Evolutionary conservation across 1,284 basidiomycete genomes (phyloP), one percentile per base, ranked within the genome.

Genomic region (Phlebopus sp.): DNA sequence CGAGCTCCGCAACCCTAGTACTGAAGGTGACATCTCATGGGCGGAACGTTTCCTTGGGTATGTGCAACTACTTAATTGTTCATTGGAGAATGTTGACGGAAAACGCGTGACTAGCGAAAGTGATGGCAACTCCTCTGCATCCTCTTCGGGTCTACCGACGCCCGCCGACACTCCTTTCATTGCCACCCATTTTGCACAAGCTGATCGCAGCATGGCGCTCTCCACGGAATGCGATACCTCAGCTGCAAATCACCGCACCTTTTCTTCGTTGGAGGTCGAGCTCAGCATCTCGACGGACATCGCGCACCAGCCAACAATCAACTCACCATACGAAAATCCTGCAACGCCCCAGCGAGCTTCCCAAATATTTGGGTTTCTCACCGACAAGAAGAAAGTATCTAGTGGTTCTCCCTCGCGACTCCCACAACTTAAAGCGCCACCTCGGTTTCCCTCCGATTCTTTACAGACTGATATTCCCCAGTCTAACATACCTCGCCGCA

Each of bases 11-110:
- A 55, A 48, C 32, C 61, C 63, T 17, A 72, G 67, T 46, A 65
- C 61, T 3, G 84, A 86, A 59, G 81, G 84, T 9, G 86, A 89
- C 56, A 85, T 90, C 44, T 87, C 84, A 2, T 90, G 86, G 86
- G 86, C 86, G 10, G 86, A 90, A 66, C 75, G 76, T 30, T 82
- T 78, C 62, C 70, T 90, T 48, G 77, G 74, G 86, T 88, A 58
- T 51, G 79, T 58, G 2, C n/a, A 25, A 31, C 34, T 15, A 14
- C 4, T 42, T 36, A 30, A 25, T 44, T 11, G 32, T 38, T 18
- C 18, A 14, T 15, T 36, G 19, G 45, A 27, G 17, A 19, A 29
- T 53, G 29, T 60, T 36, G 5, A 37, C 27, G 17, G 19, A 4
- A 35, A 31, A 46, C 14, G 2, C 17, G 5, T 10, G 5, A 45